These are phyloP conservation scores for Botrytis fabae DNA, from an alignment of 2,329 filamentous ascomycete species.

Conservation along the genomic window DNA sequence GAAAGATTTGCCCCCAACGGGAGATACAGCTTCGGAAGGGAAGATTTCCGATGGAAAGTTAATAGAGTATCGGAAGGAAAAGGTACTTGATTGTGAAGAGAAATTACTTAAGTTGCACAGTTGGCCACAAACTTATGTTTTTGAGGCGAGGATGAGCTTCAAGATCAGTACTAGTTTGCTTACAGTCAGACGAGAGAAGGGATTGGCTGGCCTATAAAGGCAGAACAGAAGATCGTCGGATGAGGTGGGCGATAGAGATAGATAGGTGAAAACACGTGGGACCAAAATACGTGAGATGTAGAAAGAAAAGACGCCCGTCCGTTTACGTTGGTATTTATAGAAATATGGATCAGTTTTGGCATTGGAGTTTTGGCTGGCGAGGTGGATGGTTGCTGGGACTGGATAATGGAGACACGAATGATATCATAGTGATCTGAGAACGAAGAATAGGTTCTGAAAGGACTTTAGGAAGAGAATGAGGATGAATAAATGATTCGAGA, in stretches of 20 bases:
- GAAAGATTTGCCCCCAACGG: conserved; percentile 40
- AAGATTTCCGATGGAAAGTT: conserved; percentile 64
- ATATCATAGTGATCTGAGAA: background rate
- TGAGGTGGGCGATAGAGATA: background rate
- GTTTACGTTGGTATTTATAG: background rate
- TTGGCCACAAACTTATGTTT: conserved; percentile 71
- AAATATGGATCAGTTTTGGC: background rate
- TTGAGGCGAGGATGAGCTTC: conserved; percentile 75
- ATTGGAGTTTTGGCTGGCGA: background rate
- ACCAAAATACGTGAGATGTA: background rate
- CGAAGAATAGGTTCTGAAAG: background rate
- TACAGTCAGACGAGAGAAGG: conserved; percentile 36
- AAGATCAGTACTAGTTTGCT: conserved; percentile 45
- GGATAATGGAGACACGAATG: background rate
- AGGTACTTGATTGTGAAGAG: conserved; percentile 60
- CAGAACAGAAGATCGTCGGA: background rate
- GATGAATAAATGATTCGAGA: background rate
- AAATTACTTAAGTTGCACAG: conserved; percentile 66
- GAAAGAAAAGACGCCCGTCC: background rate
- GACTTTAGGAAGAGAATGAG: background rate
- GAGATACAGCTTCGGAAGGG: conserved; percentile 48
- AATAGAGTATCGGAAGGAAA: conserved; percentile 53
- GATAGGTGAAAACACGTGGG: background rate
- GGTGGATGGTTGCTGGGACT: background rate
- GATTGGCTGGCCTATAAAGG: conserved; percentile 29